A percentile compares a stretch with the other conserved stretches of the same genome.
Conservation (phyloP, 441 rosid species). For the Melastoma candidum region DNA sequence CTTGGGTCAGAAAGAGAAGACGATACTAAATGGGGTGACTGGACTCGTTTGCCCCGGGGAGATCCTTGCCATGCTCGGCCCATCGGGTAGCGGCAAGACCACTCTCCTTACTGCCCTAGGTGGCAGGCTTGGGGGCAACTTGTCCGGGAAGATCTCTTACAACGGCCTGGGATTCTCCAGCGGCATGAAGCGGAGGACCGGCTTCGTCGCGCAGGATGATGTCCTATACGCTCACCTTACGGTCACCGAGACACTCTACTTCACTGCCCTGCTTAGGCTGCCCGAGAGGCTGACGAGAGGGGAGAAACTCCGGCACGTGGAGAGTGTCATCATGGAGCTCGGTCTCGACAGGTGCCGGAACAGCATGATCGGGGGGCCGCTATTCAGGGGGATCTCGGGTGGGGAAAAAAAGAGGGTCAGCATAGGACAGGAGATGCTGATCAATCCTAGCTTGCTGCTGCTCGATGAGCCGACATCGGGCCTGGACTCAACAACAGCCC, state of each 20-base stretch:
- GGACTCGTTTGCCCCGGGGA: conserved; percentile 25
- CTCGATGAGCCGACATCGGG: conserved; percentile 32
- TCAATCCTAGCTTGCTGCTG: conserved; percentile 29
- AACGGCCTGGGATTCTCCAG: conserved; percentile 22
- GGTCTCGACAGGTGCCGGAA: conserved; percentile 22
- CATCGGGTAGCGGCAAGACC: conserved; percentile 37
- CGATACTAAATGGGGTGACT: conserved; percentile 24
- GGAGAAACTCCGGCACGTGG: conserved; percentile 23
- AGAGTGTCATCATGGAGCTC: conserved; percentile 23
- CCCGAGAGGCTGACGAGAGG: conserved; percentile 17
- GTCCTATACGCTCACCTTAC: conserved; percentile 30
- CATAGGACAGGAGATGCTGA: conserved; percentile 29
- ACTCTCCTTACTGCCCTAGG: conserved; percentile 28
- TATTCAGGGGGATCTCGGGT: conserved; percentile 25
- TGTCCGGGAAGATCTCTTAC: conserved; percentile 21
- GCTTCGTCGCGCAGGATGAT: conserved; percentile 26
- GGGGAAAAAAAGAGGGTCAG: conserved; percentile 30
- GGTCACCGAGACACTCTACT: conserved; percentile 32
- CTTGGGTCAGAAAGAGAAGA: conserved; percentile 11
- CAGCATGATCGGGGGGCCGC: conserved; percentile 22
- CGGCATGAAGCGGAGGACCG: conserved; percentile 21
- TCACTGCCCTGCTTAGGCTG: conserved; percentile 26
- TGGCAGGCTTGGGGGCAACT: conserved; percentile 16
- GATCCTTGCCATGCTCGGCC: conserved; percentile 30
- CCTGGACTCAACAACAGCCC: conserved; percentile 31